Base-by-base conservation (phyloP, 768 basidiomycete genomes). In the Phlebiopsis flavidoalba region DNA sequence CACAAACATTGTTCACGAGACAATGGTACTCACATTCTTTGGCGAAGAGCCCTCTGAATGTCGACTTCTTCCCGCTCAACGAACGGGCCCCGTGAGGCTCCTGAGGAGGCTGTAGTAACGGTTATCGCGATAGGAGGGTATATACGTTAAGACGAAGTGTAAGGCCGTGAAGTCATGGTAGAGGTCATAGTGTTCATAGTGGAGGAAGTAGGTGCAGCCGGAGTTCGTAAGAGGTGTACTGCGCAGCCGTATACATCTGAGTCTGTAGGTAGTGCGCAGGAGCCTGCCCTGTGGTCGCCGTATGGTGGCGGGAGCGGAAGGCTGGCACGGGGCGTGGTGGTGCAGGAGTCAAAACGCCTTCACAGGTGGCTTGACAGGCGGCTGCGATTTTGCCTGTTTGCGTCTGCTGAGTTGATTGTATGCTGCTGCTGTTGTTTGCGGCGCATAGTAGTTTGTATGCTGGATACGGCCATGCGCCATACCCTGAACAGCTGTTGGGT, bases 41-140 rank as follows among this genome's bases (percentile, higher is more conserved):
- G 1, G 84, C 80, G 67, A 93, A 93, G 58, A 89, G 71, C 2
- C 91, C 91, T 65, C 83, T 88, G 66, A 87, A 75, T 68, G 83
- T 88, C 31, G 87, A 80, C 67, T 86, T 83, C 70, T 85, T 88
- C 66, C 84, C 40, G 79, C 11, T 79, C 72, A n/a, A n/a, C n/a
- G n/a, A n/a, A n/a, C n/a, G n/a, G n/a, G 54, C 81, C 80, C 31
- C 88, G 77, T 43, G 77, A 68, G 0, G 72, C 70, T 46, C 77
- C 75, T 24, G 74, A 75, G 40, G 77, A 73, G 15, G 73, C 71
- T 12, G 77, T 72, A 24, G 76, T 74, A 10, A 70, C n/a, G 74
- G 35, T 72, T 78, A 60, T 89, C 88, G 50, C 85, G 74, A 55
- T 79, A 75, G 1, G 79, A 74, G 33, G 85, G 82, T 1, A 81